A percentile compares a stretch with the other conserved stretches of the same genome.
phyloP scores from a whole-genome alignment of 805 yeast species.

The Teunomyces funiuensis region DNA sequence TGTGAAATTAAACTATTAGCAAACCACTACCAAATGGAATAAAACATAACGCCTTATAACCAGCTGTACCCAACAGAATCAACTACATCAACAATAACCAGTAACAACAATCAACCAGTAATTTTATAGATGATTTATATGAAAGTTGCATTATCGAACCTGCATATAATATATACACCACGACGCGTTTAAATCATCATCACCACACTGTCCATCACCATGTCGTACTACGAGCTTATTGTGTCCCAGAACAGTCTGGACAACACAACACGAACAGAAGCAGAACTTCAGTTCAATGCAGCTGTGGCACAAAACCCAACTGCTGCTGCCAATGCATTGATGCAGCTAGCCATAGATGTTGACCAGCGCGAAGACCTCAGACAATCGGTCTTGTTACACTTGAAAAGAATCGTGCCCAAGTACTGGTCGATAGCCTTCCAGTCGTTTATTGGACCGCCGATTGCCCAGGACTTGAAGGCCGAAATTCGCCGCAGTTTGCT shows the following conservation, averaged over 20 bases:
- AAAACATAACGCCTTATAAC: too few relatives aligned
- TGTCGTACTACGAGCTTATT: slow-evolving; percentile 6
- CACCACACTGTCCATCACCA: neutral
- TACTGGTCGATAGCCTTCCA: slow-evolving; percentile 86
- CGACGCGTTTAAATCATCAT: neutral
- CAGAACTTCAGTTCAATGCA: slow-evolving; percentile 51
- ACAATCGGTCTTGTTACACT: slow-evolving; percentile 65
- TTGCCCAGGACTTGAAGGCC: slow-evolving; percentile 52
- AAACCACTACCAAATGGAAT: neutral
- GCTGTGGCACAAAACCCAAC: slow-evolving; percentile 52
- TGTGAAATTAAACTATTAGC: too few relatives aligned
- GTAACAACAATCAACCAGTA: too few relatives aligned
- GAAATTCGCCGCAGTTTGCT: slow-evolving; percentile 53
- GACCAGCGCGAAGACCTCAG: slow-evolving; percentile 37
- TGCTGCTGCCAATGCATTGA: slow-evolving; percentile 40
- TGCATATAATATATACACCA: too few relatives aligned
- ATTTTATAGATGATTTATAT: too few relatives aligned
- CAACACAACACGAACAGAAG: slow-evolving; percentile 48
- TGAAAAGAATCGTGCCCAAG: slow-evolving; percentile 65
- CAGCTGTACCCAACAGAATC: too few relatives aligned
- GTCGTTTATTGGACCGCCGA: slow-evolving; percentile 66
- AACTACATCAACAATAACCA: too few relatives aligned
- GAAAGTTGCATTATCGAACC: too few relatives aligned
- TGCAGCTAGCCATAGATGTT: slow-evolving; percentile 38
- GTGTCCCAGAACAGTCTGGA: slow-evolving; percentile 43